phyloP scores from a whole-genome alignment of 1,284 basidiomycete genomes.

The Ceratobasidium sp. region DNA sequence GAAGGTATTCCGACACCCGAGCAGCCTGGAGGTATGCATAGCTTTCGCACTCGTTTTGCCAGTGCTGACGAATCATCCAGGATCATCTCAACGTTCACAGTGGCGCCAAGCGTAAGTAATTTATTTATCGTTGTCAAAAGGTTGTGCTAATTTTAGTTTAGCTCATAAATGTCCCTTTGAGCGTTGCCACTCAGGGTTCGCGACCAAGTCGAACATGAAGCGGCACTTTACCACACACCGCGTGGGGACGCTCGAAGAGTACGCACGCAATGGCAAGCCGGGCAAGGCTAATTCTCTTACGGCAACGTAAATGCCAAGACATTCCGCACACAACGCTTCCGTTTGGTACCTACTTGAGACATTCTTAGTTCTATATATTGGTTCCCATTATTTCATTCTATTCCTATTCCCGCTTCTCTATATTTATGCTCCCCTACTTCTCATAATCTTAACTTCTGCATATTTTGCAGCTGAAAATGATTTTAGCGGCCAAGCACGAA shows the following conservation, averaged over 20 bases:
- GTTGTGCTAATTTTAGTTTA: conserved; percentile 4
- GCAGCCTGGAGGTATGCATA: conserved; percentile 20
- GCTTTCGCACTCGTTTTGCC: background rate
- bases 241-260: conserved; percentile 21
- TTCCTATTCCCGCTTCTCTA: background rate
- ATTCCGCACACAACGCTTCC: conserved; percentile 39
- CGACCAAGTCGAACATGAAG: conserved; percentile 43
- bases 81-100: conserved; percentile 36
- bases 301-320: conserved; percentile 34
- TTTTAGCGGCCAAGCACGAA: background rate
- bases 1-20: conserved; percentile 32
- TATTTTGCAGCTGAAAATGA: background rate
- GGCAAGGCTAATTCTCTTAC: background rate
- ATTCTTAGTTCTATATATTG: background rate
- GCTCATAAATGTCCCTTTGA: conserved; percentile 31
- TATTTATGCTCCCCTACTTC: background rate
- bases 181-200: conserved; percentile 26
- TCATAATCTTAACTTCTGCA: background rate
- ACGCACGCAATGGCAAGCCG: background rate
- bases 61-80: background rate
- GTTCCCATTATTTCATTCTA: too few relatives aligned
- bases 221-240: conserved; percentile 36
- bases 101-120: conserved; percentile 31
- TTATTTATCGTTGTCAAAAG: background rate
- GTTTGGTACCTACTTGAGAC: background rate